Conservation (phyloP, 2,329 filamentous ascomycete genomes). For the Podosphaera aphanis region DNA sequence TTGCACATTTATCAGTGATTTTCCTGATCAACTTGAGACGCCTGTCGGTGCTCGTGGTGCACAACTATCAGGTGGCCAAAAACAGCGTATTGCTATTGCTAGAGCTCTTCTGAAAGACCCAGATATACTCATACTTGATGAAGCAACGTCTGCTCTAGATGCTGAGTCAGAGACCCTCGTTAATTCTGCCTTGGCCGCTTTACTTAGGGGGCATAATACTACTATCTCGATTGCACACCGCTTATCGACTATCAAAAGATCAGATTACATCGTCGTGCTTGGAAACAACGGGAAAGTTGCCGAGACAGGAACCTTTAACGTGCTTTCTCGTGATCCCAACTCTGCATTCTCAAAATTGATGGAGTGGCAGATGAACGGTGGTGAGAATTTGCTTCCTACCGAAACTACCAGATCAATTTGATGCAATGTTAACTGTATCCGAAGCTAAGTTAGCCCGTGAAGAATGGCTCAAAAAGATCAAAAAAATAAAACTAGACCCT, state of each 20-base stretch:
- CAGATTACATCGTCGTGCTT: slow-evolving; percentile 82
- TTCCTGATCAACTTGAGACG: slow-evolving; percentile 86
- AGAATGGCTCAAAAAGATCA: slow-evolving; percentile 3
- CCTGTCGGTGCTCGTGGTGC: slow-evolving; percentile 79
- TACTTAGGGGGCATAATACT: slow-evolving; percentile 73
- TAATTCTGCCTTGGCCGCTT: slow-evolving; percentile 61
- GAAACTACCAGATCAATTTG: slow-evolving; percentile 6
- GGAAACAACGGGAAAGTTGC: slow-evolving; percentile 70
- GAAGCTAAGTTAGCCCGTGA: slow-evolving; percentile 4
- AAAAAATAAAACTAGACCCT: background rate
- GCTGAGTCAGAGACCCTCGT: slow-evolving; percentile 93
- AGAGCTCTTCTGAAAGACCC: slow-evolving; percentile 85
- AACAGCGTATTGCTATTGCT: slow-evolving; percentile 93
- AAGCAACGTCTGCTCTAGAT: slow-evolving; percentile 86
- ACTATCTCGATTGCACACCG: slow-evolving; percentile 96
- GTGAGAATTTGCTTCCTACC: slow-evolving; percentile 25
- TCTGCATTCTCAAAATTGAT: slow-evolving; percentile 88
- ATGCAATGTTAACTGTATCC: slow-evolving; percentile 6
- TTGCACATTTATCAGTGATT: slow-evolving; percentile 88
- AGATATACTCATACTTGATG: slow-evolving; percentile 88
- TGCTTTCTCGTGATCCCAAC: slow-evolving; percentile 46
- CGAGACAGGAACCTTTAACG: slow-evolving; percentile 64
- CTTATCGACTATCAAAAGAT: slow-evolving; percentile 86
- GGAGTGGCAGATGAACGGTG: slow-evolving; percentile 95
- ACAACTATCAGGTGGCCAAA: slow-evolving; percentile 86